Evolutionary conservation across 345 rosid genomes (phyloP).

Genomic region (Mallotus nudiflorus): DNA sequence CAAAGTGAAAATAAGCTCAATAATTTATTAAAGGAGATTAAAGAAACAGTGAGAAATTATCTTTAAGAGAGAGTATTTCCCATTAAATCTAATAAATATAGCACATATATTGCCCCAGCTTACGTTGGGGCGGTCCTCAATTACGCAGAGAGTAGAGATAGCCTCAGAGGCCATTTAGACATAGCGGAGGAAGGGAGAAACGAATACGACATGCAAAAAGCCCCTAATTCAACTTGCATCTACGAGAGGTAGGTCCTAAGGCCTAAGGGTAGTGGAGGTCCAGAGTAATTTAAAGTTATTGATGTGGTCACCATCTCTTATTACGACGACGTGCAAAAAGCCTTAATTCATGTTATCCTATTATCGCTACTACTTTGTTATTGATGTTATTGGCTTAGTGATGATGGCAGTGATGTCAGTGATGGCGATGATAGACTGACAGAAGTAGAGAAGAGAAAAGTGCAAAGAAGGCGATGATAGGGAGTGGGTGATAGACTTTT

Average conservation of each 20-base stretch:
- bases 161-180: conserved; percentile 72
- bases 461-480: too few relatives aligned
- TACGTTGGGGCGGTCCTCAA: conserved; percentile 28
- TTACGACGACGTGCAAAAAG: conserved; percentile 66
- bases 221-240: conserved; percentile 51
- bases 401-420: too few relatives aligned
- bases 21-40: too few relatives aligned
- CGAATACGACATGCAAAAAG: conserved; percentile 51
- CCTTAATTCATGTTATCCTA: neutral
- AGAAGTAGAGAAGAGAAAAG: too few relatives aligned
- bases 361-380: neutral
- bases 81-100: too few relatives aligned
- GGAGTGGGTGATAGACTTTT: too few relatives aligned
- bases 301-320: conserved; percentile 88
- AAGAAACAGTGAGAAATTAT: too few relatives aligned
- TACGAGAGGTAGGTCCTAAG: conserved; percentile 79
- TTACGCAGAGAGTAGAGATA: conserved; percentile 51
- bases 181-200: conserved; percentile 86
- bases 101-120: too few relatives aligned
- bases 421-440: too few relatives aligned
- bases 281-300: conserved; percentile 63
- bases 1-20: too few relatives aligned
- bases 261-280: conserved; percentile 55
- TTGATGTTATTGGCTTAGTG: too few relatives aligned
- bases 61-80: too few relatives aligned